Base-by-base conservation (phyloP, 768 basidiomycete species). In the Calocybe indica region DNA sequence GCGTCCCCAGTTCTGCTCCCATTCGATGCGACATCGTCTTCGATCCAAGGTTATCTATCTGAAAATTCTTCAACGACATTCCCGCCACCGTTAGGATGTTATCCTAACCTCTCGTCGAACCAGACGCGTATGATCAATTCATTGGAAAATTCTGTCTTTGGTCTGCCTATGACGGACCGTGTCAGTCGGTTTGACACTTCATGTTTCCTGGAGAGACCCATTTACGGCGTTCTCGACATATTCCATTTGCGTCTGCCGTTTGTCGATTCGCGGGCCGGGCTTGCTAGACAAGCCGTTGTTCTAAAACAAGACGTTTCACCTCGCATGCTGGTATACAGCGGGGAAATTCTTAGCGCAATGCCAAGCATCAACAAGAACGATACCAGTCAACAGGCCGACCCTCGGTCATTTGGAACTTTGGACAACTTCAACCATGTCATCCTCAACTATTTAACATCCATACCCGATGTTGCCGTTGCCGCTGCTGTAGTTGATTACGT, bases 201-300 rank as follows among this genome's bases (percentile, higher is more conserved):
- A 4, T 86, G 84, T 58, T 84, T 72, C 59, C 64, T 73, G 7
- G 68, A 71, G 53, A 73, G 78, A 29, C 83, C 81, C 2, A 63
- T 81, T n/a, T 85, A 86, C 54, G 82, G 83, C 12, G 66, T 80
- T 22, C 63, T 86, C 44, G 72, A 85, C 52, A 57, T 83, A 11
- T 60, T 83, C 33, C 71, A 65, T n/a, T 62, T 82, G 22, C 75
- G 82, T 11, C 65, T 82, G 28, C 82, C 83, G 11, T 84, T 80
- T 59, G 43, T 63, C 7, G 75, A 82, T 57, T 63, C 66, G 5
- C 59, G 69, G 32, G 55, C 62, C 11, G 70, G 69, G 11, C 62
- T 70, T 37, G 63, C 74, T 5, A 69, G 65, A 49, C 80, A 84
- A 58, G 80, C 75, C 6, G 74, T 71, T 28, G 57, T 73, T 6